phyloP scores from a whole-genome alignment of 345 rosid genomes.

The Pseudoturritis turrita region DNA sequence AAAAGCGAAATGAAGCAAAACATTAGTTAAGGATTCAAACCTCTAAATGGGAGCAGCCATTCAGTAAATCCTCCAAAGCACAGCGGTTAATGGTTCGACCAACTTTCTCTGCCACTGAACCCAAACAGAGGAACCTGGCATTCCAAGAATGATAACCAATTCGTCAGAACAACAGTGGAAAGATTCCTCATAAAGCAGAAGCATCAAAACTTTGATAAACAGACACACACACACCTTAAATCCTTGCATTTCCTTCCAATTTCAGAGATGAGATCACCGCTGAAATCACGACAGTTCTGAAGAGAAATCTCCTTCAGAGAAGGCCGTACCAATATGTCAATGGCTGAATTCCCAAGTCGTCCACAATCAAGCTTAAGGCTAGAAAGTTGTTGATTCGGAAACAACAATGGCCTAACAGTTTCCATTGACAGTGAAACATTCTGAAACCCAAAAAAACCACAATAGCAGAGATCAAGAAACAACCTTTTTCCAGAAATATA shows the following conservation, averaged over 20 bases:
- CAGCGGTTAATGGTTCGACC: constrained; percentile 60
- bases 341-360: constrained; percentile 62
- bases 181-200: neutral
- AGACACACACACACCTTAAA: constrained; percentile 44
- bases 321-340: constrained; percentile 49
- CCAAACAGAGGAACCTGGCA: constrained; percentile 59
- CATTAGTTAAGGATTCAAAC: constrained; percentile 44
- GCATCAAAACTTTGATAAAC: neutral
- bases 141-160: neutral
- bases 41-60: constrained; percentile 78
- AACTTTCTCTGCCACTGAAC: constrained; percentile 81
- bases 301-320: constrained; percentile 65
- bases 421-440: constrained; percentile 38
- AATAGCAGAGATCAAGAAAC: neutral
- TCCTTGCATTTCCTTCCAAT: constrained; percentile 69
- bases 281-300: constrained; percentile 67
- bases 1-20: neutral
- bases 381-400: constrained; percentile 56
- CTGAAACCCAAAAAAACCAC: constrained; percentile 14
- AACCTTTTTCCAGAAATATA: neutral
- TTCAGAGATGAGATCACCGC: constrained; percentile 70
- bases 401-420: constrained; percentile 61
- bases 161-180: neutral
- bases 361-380: constrained; percentile 81
- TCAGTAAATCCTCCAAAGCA: constrained; percentile 76